Evolutionary conservation across 306 rosid genomes (phyloP), one percentile per base, ranked within the genome.

Genomic region (Prunus davidiana): DNA sequence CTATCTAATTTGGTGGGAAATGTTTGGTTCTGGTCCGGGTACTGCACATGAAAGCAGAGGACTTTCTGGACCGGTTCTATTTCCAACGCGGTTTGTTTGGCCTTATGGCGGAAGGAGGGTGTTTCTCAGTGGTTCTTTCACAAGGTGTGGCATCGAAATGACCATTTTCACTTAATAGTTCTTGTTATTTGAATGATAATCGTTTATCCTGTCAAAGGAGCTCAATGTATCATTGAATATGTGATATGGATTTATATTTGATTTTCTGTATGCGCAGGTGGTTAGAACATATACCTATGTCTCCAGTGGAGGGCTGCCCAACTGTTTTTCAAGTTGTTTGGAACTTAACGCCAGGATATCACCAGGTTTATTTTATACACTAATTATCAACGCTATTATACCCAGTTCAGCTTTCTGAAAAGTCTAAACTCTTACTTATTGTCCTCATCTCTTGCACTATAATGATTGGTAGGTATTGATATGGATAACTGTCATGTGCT

Each of bases 61-160:
- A 77, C 74, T 63, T 80, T 71, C 91, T 4, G 87, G 90, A 74
- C 81, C 89, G 28, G 43, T 80, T 83, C 81, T 82, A 82, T 69
- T 88, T 82, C 95, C 95, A 20, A 84, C 78, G 61, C 82, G 82
- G 32, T 91, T 91, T 65, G 81, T 85, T 20, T 91, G 97, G 97
- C 95, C 89, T 80, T 71, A 89, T 72, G 97, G 97, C 8, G 95
- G 97, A 85, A 88, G 82, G 66, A 85, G 88, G 80, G 97, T 91
- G 76, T 84, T 68, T 56, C 89, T 91, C 52, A 82, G 73, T 76
- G 97, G 97, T 60, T 80, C 95, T 65, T 91, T 91, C 80, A 89
- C 91, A 8, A 82, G 97, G 97, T 91, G 55, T 38, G 77, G 22
- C 4, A 18, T 77, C 71, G 10, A 3, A 38, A 28, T 68, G 64